Evolutionary conservation across 805 yeast species (phyloP), one percentile per base, ranked within the genome.

Genomic region (Scheffersomyces stipitis): DNA sequence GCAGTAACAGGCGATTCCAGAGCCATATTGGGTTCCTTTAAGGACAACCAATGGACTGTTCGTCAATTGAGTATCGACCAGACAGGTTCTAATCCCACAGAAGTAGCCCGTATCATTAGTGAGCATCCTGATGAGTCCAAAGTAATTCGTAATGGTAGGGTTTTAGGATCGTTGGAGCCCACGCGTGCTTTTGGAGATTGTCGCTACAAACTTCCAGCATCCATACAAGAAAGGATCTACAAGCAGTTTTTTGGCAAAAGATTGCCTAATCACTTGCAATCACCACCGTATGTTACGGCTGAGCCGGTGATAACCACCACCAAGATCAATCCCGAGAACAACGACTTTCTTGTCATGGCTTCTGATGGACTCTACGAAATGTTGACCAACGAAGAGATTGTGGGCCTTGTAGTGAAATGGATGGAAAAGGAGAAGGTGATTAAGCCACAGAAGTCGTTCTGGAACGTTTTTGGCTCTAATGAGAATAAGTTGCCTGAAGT

Each of bases 221-320:
- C 81, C 15, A 75, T 87, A 38, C 97, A 95, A 52, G 83, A 83
- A 32, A 66, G 73, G 40, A 73, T 86, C 16, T 82, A 86, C 49
- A 74, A 82, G 43, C 81, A 81, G 50, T 82, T 89, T 48, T 90
- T 91, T 57, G 95, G 96, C 24, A 76, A 91, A 56, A 65, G 76
- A 40, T 76, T 86, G 16, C 95, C 95, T 22, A 76, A 78, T 35
- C 76, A 79, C 48, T 73, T 87, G 42, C 70, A 80, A 41, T 83
- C 96, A 2, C 99, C 99, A 3, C 99, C 99, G 0, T 93, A 93
- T 59, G 97, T 93, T 26, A 93, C 99, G 1, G 98, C 99, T 1
- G 90, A 84, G 58, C 99, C 99, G 0, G 95, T 85, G 18, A 73
- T 90, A 17, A 84, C 96, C 2, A 81, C 96, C 2, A 83, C 90